phyloP scores from a whole-genome alignment of 257 asterid genomes.

The Ehretia macrophylla region DNA sequence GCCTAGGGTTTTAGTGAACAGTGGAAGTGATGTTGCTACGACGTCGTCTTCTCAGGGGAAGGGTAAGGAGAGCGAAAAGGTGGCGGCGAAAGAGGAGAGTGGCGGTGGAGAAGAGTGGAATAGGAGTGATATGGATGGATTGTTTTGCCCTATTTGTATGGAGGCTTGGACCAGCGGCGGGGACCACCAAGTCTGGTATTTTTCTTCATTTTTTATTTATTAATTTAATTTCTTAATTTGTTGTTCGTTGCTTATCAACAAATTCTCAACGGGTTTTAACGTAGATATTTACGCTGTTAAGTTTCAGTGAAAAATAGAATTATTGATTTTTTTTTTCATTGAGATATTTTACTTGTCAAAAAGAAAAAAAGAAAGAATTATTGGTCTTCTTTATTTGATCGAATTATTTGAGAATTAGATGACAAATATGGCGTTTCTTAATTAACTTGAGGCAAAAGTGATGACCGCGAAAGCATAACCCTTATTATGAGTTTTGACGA shows the following conservation, averaged over 20 bases:
- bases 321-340: too few relatives aligned
- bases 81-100: slow-evolving; percentile 22
- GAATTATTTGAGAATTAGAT: too few relatives aligned
- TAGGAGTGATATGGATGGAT: slow-evolving; percentile 68
- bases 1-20: slow-evolving; percentile 15
- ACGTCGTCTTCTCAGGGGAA: slow-evolving; percentile 13
- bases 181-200: slow-evolving; percentile 72
- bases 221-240: neutral
- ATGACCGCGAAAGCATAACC: too few relatives aligned
- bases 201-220: neutral
- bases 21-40: slow-evolving; percentile 20
- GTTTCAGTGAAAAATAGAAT: too few relatives aligned
- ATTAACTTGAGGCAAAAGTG: too few relatives aligned
- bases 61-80: slow-evolving; percentile 13
- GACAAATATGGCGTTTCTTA: too few relatives aligned
- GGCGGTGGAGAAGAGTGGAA: slow-evolving; percentile 26
- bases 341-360: too few relatives aligned
- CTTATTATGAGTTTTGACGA: too few relatives aligned
- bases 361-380: too few relatives aligned
- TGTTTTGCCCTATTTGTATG: slow-evolving; percentile 78
- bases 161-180: slow-evolving; percentile 86
- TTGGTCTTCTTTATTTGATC: too few relatives aligned
- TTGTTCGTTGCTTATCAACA: neutral
- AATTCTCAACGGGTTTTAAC: too few relatives aligned
- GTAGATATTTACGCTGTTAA: neutral